These are phyloP conservation scores for Papiliotrema fonsecae DNA, from an alignment of 1,284 basidiomycete species.

Conservation along the genomic window DNA sequence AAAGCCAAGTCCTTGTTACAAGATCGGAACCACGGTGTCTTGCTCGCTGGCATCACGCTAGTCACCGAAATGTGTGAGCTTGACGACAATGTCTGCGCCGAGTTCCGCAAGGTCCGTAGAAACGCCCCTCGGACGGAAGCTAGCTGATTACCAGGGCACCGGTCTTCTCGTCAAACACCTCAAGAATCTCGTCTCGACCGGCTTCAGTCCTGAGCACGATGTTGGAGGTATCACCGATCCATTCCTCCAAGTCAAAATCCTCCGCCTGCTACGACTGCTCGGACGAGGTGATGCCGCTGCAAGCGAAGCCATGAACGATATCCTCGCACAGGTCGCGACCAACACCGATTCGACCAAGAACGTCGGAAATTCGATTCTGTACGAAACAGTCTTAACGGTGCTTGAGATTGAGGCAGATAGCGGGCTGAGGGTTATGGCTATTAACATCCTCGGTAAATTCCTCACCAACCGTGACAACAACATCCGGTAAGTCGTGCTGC, in stretches of 20 bases:
- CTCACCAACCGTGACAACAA: slow-evolving; percentile 98
- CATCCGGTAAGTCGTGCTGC: slow-evolving; percentile 64
- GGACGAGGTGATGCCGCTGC: slow-evolving; percentile 80
- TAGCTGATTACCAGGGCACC: slow-evolving; percentile 60
- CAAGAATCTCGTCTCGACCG: slow-evolving; percentile 91
- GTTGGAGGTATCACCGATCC: slow-evolving; percentile 99
- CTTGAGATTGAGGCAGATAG: slow-evolving; percentile 97
- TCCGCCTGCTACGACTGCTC: slow-evolving; percentile 86
- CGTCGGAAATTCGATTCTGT: slow-evolving; percentile 96
- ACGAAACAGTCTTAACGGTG: slow-evolving; percentile 97
- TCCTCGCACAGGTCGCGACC: slow-evolving; percentile 96
- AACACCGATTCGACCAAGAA: slow-evolving; percentile 98
- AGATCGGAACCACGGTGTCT: slow-evolving; percentile 95
- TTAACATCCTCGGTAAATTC: slow-evolving; percentile 99
- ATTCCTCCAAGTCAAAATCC: slow-evolving; percentile 93
- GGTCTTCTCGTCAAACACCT: slow-evolving; percentile 91
- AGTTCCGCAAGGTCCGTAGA: slow-evolving; percentile 74
- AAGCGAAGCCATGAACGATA: slow-evolving; percentile 97
- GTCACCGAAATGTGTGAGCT: slow-evolving; percentile 90
- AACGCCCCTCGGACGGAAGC: not conserved
- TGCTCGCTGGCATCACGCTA: slow-evolving; percentile 88
- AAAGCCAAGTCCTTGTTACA: slow-evolving; percentile 88
- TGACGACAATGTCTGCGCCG: slow-evolving; percentile 67
- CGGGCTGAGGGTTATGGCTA: slow-evolving; percentile 96
- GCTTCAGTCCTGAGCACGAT: slow-evolving; percentile 98